Conservation (phyloP, 2,329 filamentous ascomycete genomes). For the Chaetomiaceae sp. region DNA sequence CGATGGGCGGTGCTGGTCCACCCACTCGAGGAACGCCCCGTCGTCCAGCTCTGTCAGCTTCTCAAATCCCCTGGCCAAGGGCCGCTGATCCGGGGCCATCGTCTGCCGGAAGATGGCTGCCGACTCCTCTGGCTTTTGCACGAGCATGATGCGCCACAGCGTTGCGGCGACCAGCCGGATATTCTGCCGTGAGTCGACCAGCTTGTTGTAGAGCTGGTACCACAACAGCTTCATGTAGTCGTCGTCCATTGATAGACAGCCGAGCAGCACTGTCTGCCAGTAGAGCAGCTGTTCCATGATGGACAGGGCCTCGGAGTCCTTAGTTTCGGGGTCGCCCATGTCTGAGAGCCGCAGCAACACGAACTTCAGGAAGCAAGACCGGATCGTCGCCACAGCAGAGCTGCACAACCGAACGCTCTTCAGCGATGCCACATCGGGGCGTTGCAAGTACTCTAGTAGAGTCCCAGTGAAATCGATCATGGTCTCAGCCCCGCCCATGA, state of each 20-base stretch:
- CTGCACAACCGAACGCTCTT: conserved; percentile 91
- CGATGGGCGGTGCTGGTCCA: conserved; percentile 73
- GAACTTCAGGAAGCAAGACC: conserved; percentile 71
- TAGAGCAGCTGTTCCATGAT: conserved; percentile 86
- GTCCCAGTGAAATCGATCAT: conserved; percentile 83
- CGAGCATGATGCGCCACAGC: conserved; percentile 85
- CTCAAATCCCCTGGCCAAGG: conserved; percentile 72
- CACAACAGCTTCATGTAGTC: conserved; percentile 81
- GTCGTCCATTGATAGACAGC: conserved; percentile 71
- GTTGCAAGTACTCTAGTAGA: conserved; percentile 82
- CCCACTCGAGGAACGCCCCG: conserved; percentile 80
- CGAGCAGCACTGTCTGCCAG: conserved; percentile 90
- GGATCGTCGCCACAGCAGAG: conserved; percentile 72
- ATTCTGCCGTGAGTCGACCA: conserved; percentile 64
- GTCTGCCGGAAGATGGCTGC: conserved; percentile 68
- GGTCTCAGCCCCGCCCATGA: conserved; percentile 78
- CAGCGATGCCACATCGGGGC: conserved; percentile 71
- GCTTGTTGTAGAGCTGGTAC: conserved; percentile 87
- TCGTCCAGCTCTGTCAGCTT: conserved; percentile 86
- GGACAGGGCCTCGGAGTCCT: conserved; percentile 58
- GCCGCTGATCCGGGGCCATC: conserved; percentile 64
- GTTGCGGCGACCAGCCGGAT: conserved; percentile 75
- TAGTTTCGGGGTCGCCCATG: conserved; percentile 61
- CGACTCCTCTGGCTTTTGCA: conserved; percentile 86
- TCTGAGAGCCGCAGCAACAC: conserved; percentile 80